Base-by-base conservation (phyloP, 331 rosid genomes). In the Quercus lobata region DNA sequence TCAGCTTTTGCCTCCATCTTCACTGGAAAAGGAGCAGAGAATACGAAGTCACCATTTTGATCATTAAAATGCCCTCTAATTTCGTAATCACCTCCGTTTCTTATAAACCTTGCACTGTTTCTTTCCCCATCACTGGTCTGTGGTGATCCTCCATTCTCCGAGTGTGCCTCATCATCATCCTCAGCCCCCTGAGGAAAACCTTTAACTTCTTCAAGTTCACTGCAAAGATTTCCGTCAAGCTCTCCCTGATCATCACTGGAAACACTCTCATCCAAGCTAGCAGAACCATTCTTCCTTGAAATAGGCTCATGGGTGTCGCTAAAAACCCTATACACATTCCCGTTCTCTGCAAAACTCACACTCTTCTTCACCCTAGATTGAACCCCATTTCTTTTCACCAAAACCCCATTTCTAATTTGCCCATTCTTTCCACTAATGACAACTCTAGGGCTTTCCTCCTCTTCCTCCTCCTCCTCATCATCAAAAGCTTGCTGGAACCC, bases 1-100 rank as follows among this genome's bases (percentile, higher is more conserved):
- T 83, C 98, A 49, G 76, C 84, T 79, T 87, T 89, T 49, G 88
- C 80, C 83, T 91, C 99, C 99, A 96, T 96, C 81, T 87, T 90
- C 70, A 90, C 73, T 17, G 97, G 98, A 84, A 90, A 72, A 24
- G 99, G 98, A 60, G 98, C 87, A 6, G 97, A 84, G 82, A 90
- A 92, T 61, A 89, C 41, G 79, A 81, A 53, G 76, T 61, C 83
- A 37, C 74, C 91, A 69, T 79, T 83, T 37, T 16, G 69, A 11
- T 7, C 76, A 70, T 79, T 84, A 76, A 15, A 73, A 70, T 56
- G 77, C 79, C 71, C 88, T 81, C 72, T 75, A 77, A 69, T 76
- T 53, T 75, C 74, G 73, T 72, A 75, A 58, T 52, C 70, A 30
- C 69, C 80, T 37, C 61, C 86, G 58, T 83, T 85, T 34, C 57